Evolutionary conservation across 176 grass and related monocot species (phyloP).

Genomic region (Rhipidocladum racemiflorum): DNA sequence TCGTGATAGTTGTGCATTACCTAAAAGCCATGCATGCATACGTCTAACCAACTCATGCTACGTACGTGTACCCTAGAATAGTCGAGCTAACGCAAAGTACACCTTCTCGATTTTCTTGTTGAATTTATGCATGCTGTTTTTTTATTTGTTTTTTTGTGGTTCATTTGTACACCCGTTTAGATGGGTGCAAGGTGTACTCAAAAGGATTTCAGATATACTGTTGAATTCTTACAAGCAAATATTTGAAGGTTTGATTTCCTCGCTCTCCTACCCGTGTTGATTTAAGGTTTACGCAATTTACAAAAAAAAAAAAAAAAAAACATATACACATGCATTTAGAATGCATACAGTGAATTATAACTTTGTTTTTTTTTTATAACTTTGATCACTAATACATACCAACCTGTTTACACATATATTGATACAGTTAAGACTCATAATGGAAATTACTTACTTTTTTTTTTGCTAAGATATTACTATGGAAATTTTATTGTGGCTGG

Average conservation of each 20-base stretch:
- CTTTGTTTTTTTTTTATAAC: not conserved
- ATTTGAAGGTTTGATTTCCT: not conserved
- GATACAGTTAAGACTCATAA: not conserved
- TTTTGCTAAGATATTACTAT: not conserved
- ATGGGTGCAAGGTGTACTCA: not conserved
- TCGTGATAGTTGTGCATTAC: no score
- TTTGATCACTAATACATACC: not conserved
- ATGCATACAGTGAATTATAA: not conserved
- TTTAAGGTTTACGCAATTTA: not conserved
- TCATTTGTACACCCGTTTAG: not conserved
- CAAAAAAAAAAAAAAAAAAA: no score
- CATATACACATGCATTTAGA: not conserved
- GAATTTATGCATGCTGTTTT: not conserved
- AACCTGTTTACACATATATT: not conserved
- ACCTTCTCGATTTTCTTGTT: not conserved
- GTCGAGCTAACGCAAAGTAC: not conserved
- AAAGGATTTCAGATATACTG: not conserved
- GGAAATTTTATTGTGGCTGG: not conserved
- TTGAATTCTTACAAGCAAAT: not conserved
- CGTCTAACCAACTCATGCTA: not conserved
- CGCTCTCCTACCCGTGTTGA: not conserved
- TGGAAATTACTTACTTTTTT: not conserved
- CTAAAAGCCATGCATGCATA: not conserved
- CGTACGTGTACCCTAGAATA: not conserved
- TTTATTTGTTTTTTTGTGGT: not conserved